Conservation (phyloP, 257 asterid species). For the Cynanchum wilfordii region DNA sequence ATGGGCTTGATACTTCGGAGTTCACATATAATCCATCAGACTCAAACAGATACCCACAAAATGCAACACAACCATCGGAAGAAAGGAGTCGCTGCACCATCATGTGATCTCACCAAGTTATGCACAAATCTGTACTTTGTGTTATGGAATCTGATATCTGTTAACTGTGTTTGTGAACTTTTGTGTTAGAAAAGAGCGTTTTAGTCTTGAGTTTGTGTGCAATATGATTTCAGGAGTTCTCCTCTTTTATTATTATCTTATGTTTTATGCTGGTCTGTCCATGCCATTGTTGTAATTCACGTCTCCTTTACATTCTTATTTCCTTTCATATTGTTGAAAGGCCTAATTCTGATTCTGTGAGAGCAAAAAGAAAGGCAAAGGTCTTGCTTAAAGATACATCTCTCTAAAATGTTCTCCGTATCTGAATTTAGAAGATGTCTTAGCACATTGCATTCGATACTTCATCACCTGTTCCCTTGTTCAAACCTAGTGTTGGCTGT, state of each 20-base stretch:
- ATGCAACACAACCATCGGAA: conserved; percentile 61
- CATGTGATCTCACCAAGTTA: conserved; percentile 49
- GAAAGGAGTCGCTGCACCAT: conserved; percentile 70
- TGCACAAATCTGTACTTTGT: conserved; percentile 19
- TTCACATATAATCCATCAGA: conserved; percentile 91
- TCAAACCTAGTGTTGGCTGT: neutral
- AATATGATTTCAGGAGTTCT: conserved; percentile 15
- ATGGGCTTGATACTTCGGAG: conserved; percentile 94
- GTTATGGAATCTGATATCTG: conserved; percentile 1
- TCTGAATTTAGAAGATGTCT: neutral
- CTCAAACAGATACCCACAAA: conserved; percentile 64
- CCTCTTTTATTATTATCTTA: conserved; percentile 6
- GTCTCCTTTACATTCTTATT: neutral
- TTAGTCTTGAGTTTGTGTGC: conserved; percentile 18
- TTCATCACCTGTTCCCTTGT: neutral
- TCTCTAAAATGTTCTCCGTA: neutral
- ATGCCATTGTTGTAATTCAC: conserved; percentile 5
- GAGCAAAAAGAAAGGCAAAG: neutral
- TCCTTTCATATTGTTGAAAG: neutral
- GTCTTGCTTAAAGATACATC: neutral
- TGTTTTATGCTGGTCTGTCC: conserved; percentile 10
- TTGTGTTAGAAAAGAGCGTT: conserved; percentile 21
- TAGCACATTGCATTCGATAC: neutral
- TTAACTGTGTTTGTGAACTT: conserved; percentile 29
- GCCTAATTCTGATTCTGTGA: neutral